Percentiles rank a stretch among this genome's conserved stretches.
These are phyloP conservation scores for Tulasnella sp. DNA, from an alignment of 768 basidiomycete species.

Conservation along the genomic window DNA sequence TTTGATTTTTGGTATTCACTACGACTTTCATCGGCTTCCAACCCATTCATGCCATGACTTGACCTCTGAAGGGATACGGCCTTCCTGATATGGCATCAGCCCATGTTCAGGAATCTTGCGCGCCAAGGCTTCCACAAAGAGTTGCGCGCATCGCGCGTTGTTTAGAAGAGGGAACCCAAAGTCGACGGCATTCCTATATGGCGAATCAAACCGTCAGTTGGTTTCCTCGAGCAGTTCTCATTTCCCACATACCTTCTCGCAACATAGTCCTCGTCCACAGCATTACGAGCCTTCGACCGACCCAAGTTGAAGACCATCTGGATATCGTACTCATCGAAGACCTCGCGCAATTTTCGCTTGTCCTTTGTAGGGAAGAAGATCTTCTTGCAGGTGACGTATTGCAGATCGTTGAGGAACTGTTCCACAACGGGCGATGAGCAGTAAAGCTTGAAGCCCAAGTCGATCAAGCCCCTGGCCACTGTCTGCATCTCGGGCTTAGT, in stretches of 20 bases:
- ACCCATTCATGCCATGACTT: constrained; percentile 87
- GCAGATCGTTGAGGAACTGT: constrained; percentile 64
- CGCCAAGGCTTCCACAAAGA: constrained; percentile 83
- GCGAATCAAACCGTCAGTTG: too few relatives aligned
- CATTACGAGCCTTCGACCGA: constrained; percentile 58
- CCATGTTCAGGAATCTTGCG: constrained; percentile 77
- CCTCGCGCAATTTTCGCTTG: constrained; percentile 88
- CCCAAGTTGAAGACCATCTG: constrained; percentile 92
- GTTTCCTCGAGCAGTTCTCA: too few relatives aligned
- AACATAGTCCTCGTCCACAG: constrained; percentile 90
- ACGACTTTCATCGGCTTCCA: constrained; percentile 40
- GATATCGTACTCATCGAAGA: constrained; percentile 90
- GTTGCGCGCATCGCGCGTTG: constrained; percentile 75
- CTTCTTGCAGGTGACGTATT: constrained; percentile 69
- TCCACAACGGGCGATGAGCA: constrained; percentile 75
- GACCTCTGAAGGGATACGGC: constrained; percentile 83
- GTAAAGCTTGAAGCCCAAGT: constrained; percentile 92
- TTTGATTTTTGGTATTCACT: neutral
- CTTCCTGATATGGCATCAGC: constrained; percentile 70
- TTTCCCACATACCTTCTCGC: constrained; percentile 80
- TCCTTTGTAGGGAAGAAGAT: constrained; percentile 96
- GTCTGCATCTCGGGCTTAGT: constrained; percentile 74
- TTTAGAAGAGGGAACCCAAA: constrained; percentile 89
- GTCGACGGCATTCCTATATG: constrained; percentile 80
- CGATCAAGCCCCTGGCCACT: constrained; percentile 68